Evolutionary conservation across 208 protist species (phyloP), one percentile per base, ranked within the genome.

Genomic region (Wallacemonas sp.): DNA sequence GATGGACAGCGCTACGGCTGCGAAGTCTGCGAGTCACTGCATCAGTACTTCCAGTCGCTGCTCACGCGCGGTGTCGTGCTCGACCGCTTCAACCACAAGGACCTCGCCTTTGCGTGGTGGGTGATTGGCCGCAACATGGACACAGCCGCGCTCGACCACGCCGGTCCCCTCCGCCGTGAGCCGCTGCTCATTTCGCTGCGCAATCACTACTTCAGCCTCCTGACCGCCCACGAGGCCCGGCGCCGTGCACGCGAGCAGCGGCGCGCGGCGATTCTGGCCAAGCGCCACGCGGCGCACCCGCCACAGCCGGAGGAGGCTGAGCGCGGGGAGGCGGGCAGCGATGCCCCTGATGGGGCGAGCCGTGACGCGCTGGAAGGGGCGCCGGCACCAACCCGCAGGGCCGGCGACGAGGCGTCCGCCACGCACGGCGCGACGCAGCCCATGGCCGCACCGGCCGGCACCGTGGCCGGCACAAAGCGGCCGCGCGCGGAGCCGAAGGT

Each of bases 41-140:
- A 82, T n/a, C 52, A 76, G 23, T 89, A 94, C 65, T 94, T 84
- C 61, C 88, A 94, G 63, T 88, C 80, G 1, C 74, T 94, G 36
- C 70, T 94, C 3, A 82, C 77, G 0, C 81, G 88, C 50, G 88
- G 84, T 65, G 83, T 94, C 20, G 85, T 94, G 29, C 64, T 94
- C 25, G 88, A 94, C 50, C 76, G 84, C n/a, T 89, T 89, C 69
- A 94, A 83, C 61, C 69, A 87, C 55, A 94, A 94, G 64, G 85
- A 91, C 46, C 64, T 94, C 38, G 80, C 76, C 42, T 94, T 94
- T 76, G 78, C 81, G 36, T 91, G 85, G 80, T 94, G 88, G 88
- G 88, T 94, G 22, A 54, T 94, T n/a, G 80, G 82, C 7, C 72
- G 76, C 16, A 80, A 94, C 61, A 94, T 94, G 88, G 72, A 89